phyloP scores from a whole-genome alignment of 2,329 filamentous ascomycete species.

The Paraphoma sp. region DNA sequence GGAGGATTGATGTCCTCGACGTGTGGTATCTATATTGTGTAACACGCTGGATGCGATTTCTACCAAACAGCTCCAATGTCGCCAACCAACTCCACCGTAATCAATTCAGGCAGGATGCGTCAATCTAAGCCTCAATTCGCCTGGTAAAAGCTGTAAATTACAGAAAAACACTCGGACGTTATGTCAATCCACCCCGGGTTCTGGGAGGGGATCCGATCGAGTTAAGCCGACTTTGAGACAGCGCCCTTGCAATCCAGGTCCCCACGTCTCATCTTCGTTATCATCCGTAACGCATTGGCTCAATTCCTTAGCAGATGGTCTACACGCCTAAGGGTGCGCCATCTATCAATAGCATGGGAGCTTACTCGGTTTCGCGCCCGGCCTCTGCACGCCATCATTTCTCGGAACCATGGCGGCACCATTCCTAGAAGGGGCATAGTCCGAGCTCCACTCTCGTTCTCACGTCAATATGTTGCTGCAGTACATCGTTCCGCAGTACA shows the following conservation, averaged over 20 bases:
- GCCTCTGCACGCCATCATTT: conserved; percentile 44
- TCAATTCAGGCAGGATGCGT: conserved; percentile 29
- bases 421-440: conserved; percentile 42
- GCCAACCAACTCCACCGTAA: conserved; percentile 25
- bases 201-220: conserved; percentile 47
- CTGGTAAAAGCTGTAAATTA: conserved; percentile 44
- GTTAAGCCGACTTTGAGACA: conserved; percentile 47
- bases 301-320: conserved; percentile 40
- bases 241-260: conserved; percentile 36
- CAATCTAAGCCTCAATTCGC: conserved; percentile 27
- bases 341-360: conserved; percentile 49
- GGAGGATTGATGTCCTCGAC: not conserved
- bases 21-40: not conserved
- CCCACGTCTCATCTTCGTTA: conserved; percentile 50
- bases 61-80: conserved; percentile 16
- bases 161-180: conserved; percentile 38
- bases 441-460: conserved; percentile 45
- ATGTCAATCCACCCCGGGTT: conserved; percentile 41
- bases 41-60: conserved; percentile 6
- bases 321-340: conserved; percentile 38
- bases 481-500: conserved; percentile 49
- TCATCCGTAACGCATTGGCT: conserved; percentile 45
- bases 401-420: conserved; percentile 43
- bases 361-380: conserved; percentile 44
- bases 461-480: conserved; percentile 50